Evolutionary conservation across 2,329 filamentous ascomycete genomes (phyloP), one percentile per base, ranked within the genome.

Genomic region (Podosphaera xanthii): DNA sequence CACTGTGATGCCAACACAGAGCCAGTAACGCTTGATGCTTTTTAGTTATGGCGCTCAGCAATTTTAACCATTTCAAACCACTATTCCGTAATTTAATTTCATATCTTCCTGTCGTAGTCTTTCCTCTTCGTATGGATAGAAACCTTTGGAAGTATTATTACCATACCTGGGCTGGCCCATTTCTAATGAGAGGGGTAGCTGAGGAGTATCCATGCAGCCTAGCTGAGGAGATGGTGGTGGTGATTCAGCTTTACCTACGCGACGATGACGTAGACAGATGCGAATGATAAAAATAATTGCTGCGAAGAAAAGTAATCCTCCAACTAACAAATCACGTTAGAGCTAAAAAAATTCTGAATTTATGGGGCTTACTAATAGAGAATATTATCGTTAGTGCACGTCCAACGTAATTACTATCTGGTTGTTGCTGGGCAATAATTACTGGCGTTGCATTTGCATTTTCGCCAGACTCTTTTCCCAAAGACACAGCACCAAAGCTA

Each of bases 141-240:
- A 44, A 44, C 10, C 10, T 12, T 44, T 3, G 3, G 40, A 12
- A 4, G 40, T 44, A 14, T 4, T 12, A 12, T 44, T 44, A 14
- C 40, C 40, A 12, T 12, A 44, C 10, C 40, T 6, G 10, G 40
- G 40, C 40, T 44, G 40, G 3, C 10, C 10, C 4, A 44, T 8
- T 12, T 44, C 40, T 12, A 44, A 12, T 4, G 40, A 0, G 4
- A 14, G 40, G n/a, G 40, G 40, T 12, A 44, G 10, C n/a, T 44
- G 40, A 12, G 40, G 40, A 10, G 52, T 38, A 14, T 55, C 52
- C 6, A 55, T 4, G 22, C 1, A 35, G 22, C 38, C 33, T 22
- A 59, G 36, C 2, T 48, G n/a, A 8, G 58, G 58, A 44, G 58
- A 59, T 22, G 58, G 7, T 7, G 58, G 58, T 35, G 58, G 58